phyloP scores from a whole-genome alignment of 495 filamentous ascomycete genomes.

The Xylaria acuta region DNA sequence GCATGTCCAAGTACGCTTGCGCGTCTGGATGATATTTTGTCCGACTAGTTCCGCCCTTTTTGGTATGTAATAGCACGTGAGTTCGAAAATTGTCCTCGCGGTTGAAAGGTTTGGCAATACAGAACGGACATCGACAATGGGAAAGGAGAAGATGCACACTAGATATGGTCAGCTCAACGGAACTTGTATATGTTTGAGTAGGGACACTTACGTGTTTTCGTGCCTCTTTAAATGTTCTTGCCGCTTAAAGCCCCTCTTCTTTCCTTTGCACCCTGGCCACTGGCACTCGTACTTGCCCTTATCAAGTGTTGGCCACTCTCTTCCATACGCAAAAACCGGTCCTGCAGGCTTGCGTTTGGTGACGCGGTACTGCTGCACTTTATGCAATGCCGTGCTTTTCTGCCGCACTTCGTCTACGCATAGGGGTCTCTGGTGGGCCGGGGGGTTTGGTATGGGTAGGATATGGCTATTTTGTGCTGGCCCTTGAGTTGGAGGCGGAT shows the following conservation, averaged over 20 bases:
- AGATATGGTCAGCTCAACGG: neutral
- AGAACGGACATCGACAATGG: slow-evolving; percentile 39
- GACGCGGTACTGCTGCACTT: slow-evolving; percentile 35
- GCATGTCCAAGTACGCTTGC: slow-evolving; percentile 34
- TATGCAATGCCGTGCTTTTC: slow-evolving; percentile 44
- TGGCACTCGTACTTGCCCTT: slow-evolving; percentile 34
- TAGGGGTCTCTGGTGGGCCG: neutral
- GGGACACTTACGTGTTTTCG: slow-evolving; percentile 59
- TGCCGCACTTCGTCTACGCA: slow-evolving; percentile 30
- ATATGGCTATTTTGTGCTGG: neutral
- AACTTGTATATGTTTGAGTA: neutral
- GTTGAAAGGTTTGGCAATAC: slow-evolving; percentile 36
- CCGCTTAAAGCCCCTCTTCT: slow-evolving; percentile 62
- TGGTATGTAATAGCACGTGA: slow-evolving; percentile 49
- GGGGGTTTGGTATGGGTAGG: neutral
- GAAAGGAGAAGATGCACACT: neutral
- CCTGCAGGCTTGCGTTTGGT: slow-evolving; percentile 1
- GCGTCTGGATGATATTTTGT: slow-evolving; percentile 40
- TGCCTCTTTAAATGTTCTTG: slow-evolving; percentile 72
- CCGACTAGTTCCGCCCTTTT: slow-evolving; percentile 34
- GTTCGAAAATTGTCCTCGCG: slow-evolving; percentile 44
- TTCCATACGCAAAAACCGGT: neutral
- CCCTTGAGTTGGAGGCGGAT: neutral
- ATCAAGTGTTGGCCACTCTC: no score
- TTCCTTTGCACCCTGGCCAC: slow-evolving; percentile 40